Evolutionary conservation across 2,329 filamentous ascomycete species (phyloP), one percentile per base, ranked within the genome.

Genomic region (Botrytis pseudocinerea): DNA sequence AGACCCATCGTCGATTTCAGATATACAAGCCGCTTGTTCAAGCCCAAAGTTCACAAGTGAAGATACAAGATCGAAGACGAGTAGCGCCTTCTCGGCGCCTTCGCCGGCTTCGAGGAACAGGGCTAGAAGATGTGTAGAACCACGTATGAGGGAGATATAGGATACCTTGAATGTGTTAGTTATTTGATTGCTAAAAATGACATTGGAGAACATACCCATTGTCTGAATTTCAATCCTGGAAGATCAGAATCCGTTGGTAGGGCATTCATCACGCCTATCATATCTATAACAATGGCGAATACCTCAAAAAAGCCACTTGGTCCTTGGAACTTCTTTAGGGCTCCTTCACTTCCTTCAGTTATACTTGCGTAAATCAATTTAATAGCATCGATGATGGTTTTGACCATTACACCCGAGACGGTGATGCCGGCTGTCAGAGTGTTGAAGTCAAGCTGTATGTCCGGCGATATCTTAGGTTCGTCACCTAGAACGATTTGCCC

Each of bases 141-240:
- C 48, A 51, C 48, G 48, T 51, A 51, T 51, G 48, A 51, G 48
- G 48, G 48, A 51, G 48, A 51, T 51, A n/a, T 51, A 51, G 48
- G 48, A 51, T n/a, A 51, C 48, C 48, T 51, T 51, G 48, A 51
- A 51, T 51, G 48, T 51, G 48, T 51, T 51, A 51, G 48, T 51
- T 51, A 51, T 51, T 51, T n/a, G 57, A 60, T 60, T 60, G 57
- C 57, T 38, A 38, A 60, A 60, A 38, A 20, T 60, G 57, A 60
- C n/a, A 32, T 60, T 32, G n/a, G 32, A 60, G 28, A 60, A 32
- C 57, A 16, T 60, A 60, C 57, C 57, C 57, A 60, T 60, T 60
- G 57, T 38, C 57, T 32, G 57, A 32, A 60, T 60, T 10, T 38
- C 32, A 60, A 60, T 60, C 57, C 57, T 32, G 57, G 57, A 38